Percentiles rank a stretch among this genome's conserved stretches.
Conservation (phyloP, 2,329 filamentous ascomycete genomes). For the Cladophialophora bantiana region DNA sequence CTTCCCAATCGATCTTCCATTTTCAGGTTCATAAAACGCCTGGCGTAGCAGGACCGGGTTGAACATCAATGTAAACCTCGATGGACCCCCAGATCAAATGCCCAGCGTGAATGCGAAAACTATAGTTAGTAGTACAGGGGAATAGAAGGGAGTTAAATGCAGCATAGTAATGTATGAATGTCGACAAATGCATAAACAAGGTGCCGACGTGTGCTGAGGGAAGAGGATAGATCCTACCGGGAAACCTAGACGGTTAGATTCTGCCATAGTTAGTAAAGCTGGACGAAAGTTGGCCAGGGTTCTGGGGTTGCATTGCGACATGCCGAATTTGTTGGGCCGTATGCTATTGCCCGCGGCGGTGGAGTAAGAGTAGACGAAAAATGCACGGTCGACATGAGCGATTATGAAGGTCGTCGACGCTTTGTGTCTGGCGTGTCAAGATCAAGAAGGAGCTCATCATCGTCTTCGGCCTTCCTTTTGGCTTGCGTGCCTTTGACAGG, state of each 20-base stretch:
- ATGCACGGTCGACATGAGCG: neutral
- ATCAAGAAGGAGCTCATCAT: constrained; percentile 38
- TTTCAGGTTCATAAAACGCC: constrained; percentile 1
- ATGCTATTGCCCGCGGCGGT: neutral
- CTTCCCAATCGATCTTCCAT: neutral
- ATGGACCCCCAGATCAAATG: neutral
- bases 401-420: constrained; percentile 35
- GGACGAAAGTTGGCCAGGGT: constrained; percentile 1
- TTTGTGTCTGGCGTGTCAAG: constrained; percentile 39
- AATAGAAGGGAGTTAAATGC: constrained; percentile 14
- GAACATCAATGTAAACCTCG: neutral
- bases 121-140: constrained; percentile 35
- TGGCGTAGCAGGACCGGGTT: neutral
- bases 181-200: neutral
- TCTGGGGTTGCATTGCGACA: neutral
- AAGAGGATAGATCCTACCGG: constrained; percentile 5
- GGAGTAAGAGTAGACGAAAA: neutral
- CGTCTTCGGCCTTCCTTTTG: constrained; percentile 40
- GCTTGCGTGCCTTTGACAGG: constrained; percentile 27
- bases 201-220: constrained; percentile 1
- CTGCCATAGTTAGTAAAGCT: constrained; percentile 15
- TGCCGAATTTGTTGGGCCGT: neutral
- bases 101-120: constrained; percentile 14
- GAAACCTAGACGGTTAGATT: constrained; percentile 25
- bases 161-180: neutral